Evolutionary conservation across 1,284 basidiomycete genomes (phyloP), one percentile per base, ranked within the genome.

Genomic region (Kalmanozyma brasiliensis): DNA sequence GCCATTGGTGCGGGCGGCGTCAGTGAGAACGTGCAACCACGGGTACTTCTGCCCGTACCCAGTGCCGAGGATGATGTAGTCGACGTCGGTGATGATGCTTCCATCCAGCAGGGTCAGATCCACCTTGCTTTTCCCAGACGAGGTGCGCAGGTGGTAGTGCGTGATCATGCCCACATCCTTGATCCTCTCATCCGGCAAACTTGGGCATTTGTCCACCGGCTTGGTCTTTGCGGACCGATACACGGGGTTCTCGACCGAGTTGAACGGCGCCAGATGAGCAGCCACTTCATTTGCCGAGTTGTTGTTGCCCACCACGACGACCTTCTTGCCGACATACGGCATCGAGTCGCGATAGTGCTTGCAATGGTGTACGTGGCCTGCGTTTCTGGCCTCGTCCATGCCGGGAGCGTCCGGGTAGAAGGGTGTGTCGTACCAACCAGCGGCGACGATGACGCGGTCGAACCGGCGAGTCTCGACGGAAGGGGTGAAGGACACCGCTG

Each of bases 221-320:
- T 57, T 52, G 2, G 42, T 49, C 34, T 69, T 71, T 17, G 52
- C 35, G 35, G 61, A 59, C 17, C 63, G 30, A 36, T 65, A 73
- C 3, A 78, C 63, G 3, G 71, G 74, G n/a, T 61, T 30, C 2
- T 33, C 9, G 11, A 23, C 19, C 16, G 67, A 52, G n/a, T 61
- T 49, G 37, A 70, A 56, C 3, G 61, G 52, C 1, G 74, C 77
- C 3, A 79, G 44, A 40, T 79, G 77, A 2, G 76, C 66, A 2
- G 69, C 70, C 14, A 72, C 74, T 42, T 79, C 77, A 37, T 79
- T 79, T 10, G 73, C 59, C 29, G 51, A 58, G 32, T 78, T 76
- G 30, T 76, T 76, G 51, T 79, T 79, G 3, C 77, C 77, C 0
- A 78, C 74, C 23, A 79, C 70, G 1, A 79, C 64, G 20, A 79